phyloP scores from a whole-genome alignment of 768 basidiomycete species.

The Termitomyces titanicus region DNA sequence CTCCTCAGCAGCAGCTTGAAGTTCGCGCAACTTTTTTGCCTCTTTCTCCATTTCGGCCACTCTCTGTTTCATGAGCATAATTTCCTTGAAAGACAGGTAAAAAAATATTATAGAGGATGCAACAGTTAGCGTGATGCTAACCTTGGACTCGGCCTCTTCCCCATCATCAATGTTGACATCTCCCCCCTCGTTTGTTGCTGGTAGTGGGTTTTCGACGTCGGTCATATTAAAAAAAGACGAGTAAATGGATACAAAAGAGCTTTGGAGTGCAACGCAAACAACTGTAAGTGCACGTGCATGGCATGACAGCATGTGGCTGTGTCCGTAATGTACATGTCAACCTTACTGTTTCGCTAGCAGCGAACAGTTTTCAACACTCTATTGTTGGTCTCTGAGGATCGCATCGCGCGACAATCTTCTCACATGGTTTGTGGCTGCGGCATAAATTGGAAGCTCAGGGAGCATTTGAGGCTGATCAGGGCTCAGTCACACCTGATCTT shows the following conservation, averaged over 20 bases:
- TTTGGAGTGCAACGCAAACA: slow-evolving; percentile 16
- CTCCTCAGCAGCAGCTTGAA: slow-evolving; percentile 75
- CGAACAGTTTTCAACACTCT: not conserved
- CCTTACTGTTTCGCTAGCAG: no score
- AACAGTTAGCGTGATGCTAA: slow-evolving; percentile 17
- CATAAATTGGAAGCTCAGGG: not conserved
- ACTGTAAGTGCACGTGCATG: slow-evolving; percentile 4
- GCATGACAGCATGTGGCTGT: slow-evolving; percentile 6
- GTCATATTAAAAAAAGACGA: slow-evolving; percentile 33
- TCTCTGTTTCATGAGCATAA: slow-evolving; percentile 85
- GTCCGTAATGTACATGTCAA: no score
- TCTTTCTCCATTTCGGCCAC: slow-evolving; percentile 94
- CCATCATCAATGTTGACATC: slow-evolving; percentile 50
- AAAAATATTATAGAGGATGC: slow-evolving; percentile 10
- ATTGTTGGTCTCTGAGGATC: slow-evolving; percentile 3
- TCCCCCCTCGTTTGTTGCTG: slow-evolving; percentile 28
- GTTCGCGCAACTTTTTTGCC: slow-evolving; percentile 81
- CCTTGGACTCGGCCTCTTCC: slow-evolving; percentile 65
- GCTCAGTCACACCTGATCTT: slow-evolving; percentile 8
- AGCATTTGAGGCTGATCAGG: slow-evolving; percentile 11
- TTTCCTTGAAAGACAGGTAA: slow-evolving; percentile 60
- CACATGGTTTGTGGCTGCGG: slow-evolving; percentile 1
- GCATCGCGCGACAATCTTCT: not conserved
- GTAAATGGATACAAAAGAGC: slow-evolving; percentile 3
- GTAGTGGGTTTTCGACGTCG: slow-evolving; percentile 46